These are phyloP conservation scores for Daldinia eschscholtzii DNA, from an alignment of 2,329 filamentous ascomycete genomes.

Conservation along the genomic window DNA sequence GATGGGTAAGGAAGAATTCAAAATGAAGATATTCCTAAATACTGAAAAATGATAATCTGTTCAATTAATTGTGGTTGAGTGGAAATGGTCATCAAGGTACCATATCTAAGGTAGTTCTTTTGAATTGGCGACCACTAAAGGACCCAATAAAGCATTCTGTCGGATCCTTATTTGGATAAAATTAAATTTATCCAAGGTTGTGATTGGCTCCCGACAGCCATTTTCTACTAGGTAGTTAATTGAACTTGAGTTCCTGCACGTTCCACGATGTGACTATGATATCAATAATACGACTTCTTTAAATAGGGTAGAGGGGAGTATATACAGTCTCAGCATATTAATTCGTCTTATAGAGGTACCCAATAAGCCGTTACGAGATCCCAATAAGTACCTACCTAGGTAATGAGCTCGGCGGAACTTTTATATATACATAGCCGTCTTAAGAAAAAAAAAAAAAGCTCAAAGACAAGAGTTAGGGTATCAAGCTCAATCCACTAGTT, in stretches of 20 bases:
- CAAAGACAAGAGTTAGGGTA: neutral
- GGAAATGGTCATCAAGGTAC: constrained; percentile 1
- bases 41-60: neutral
- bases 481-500: constrained; percentile 25
- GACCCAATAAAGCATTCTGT: neutral
- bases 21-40: constrained; percentile 1
- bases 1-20: too few relatives aligned
- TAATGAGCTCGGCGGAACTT: neutral
- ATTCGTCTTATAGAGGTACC: neutral
- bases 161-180: neutral
- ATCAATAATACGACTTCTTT: neutral
- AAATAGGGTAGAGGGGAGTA: neutral
- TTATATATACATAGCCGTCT: neutral
- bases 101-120: neutral
- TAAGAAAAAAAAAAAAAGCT: neutral
- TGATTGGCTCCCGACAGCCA: neutral
- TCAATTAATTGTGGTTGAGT: neutral
- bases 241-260: neutral
- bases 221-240: constrained; percentile 3
- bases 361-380: neutral
- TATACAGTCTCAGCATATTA: neutral
- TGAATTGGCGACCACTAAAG: neutral
- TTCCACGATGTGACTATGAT: neutral
- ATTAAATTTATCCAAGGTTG: neutral
- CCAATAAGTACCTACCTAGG: neutral